These are phyloP conservation scores for Curvularia sp. DNA, from an alignment of 2,329 filamentous ascomycete species.

Conservation along the genomic window DNA sequence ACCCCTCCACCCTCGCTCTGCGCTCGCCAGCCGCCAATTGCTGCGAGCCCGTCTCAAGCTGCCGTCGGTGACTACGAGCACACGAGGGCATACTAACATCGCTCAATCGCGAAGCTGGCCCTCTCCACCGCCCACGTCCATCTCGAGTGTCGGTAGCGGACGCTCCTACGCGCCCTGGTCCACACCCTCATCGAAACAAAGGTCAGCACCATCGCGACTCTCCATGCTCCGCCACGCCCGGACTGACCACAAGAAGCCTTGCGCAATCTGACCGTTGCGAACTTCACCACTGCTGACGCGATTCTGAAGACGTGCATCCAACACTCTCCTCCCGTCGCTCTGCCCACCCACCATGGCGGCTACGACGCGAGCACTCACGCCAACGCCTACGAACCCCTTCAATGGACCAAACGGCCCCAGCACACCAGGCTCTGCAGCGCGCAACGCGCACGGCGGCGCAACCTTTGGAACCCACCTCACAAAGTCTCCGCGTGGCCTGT, in stretches of 20 bases:
- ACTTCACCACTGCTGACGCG: constrained; percentile 20
- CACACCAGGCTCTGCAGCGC: constrained; percentile 49
- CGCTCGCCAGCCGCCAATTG: background rate
- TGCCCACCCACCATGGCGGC: constrained; percentile 51
- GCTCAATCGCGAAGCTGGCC: constrained; percentile 30
- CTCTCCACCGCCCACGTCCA: constrained; percentile 15
- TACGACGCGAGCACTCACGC: constrained; percentile 54
- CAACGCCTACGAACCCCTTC: constrained; percentile 53
- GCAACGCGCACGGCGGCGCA: constrained; percentile 37
- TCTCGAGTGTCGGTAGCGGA: constrained; percentile 21
- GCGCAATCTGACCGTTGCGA: background rate
- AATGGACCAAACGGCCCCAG: constrained; percentile 49
- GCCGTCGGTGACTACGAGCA: constrained; percentile 20
- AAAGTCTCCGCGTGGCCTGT: constrained; percentile 53
- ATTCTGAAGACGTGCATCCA: constrained; percentile 13
- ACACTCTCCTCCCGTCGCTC: constrained; percentile 2
- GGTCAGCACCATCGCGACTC: constrained; percentile 21
- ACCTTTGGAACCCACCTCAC: constrained; percentile 51
- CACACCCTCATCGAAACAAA: constrained; percentile 27
- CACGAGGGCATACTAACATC: constrained; percentile 14
- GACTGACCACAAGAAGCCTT: background rate
- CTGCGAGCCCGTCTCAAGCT: constrained; percentile 14
- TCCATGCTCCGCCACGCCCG: constrained; percentile 4
- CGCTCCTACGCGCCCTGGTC: constrained; percentile 18
- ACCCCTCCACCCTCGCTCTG: constrained; percentile 11